phyloP scores from a whole-genome alignment of 2,329 filamentous ascomycete genomes.

The Pestalotiopsis sp. region DNA sequence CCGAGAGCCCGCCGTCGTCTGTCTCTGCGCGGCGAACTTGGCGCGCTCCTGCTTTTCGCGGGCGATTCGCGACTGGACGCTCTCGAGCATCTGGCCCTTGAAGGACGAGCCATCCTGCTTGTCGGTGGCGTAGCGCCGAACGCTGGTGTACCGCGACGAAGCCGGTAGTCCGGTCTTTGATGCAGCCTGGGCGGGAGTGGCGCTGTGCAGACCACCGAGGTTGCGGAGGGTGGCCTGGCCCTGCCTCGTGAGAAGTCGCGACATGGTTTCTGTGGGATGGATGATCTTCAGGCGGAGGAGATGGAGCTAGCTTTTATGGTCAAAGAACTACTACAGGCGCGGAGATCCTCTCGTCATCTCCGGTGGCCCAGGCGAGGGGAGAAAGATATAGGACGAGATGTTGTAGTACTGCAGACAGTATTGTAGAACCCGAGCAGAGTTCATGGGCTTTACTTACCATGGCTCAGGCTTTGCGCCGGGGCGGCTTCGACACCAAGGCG shows the following conservation, averaged over 20 bases:
- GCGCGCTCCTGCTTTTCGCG: slow-evolving; percentile 58
- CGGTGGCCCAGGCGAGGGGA: background rate
- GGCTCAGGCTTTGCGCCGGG: background rate
- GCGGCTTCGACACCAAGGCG: background rate
- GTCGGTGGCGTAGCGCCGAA: slow-evolving; percentile 31
- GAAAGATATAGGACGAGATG: background rate
- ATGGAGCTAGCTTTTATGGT: background rate
- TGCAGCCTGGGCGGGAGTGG: background rate
- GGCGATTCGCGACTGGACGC: slow-evolving; percentile 56
- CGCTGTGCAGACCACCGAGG: slow-evolving; percentile 5
- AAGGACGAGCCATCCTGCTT: slow-evolving; percentile 44
- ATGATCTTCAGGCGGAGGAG: background rate
- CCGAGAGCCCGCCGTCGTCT: slow-evolving; percentile 40
- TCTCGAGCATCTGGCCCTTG: slow-evolving; percentile 63
- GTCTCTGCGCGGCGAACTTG: slow-evolving; percentile 47
- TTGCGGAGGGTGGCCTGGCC: slow-evolving; percentile 5
- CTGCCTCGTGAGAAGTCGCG: slow-evolving; percentile 6
- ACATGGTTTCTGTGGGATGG: background rate
- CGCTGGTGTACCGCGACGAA: background rate
- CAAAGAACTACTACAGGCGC: background rate
- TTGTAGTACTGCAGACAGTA: no score
- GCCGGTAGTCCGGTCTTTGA: slow-evolving; percentile 13
- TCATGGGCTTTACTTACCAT: background rate
- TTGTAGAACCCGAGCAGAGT: background rate
- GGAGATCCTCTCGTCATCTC: background rate